Evolutionary conservation across 2,329 filamentous ascomycete species (phyloP), one percentile per base, ranked within the genome.

Genomic region (Arachnopeziza araneosa): DNA sequence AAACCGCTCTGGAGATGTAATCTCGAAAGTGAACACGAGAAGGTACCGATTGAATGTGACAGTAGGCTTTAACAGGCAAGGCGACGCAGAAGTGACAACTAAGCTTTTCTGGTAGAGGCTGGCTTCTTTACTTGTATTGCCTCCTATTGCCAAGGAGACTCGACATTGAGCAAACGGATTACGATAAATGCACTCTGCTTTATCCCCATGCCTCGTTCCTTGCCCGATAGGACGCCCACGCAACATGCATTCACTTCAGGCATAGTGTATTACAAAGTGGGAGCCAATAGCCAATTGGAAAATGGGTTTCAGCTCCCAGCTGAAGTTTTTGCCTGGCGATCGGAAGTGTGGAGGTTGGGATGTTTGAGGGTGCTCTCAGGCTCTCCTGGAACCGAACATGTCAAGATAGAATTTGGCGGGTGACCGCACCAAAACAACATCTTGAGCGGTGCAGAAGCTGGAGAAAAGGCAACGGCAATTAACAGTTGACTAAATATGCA

Each of bases 171-270:
- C 36, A 44, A 14, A 44, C 17, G 4, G 2, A 14, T 19, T 14
- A 44, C 36, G 12, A 17, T 44, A 14, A 44, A 44, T 44, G 3
- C 17, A 19, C 36, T 17, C 36, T 14, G 4, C 36, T 8, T 17
- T 6, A 14, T 7, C 36, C n/a, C 17, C 17, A 7, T 44, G 6
- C 36, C 17, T 44, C 3, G 12, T 12, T 4, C 17, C 36, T 14
- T 14, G 10, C 36, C 12, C 36, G 12, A 12, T 19, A 19, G 36
- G 36, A 17, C 36, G 17, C 12, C 36, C 36, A 12, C 17, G 17
- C 36, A 17, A 44, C 6, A 6, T 60, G 58, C 60, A 63, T 63
- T 62, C 60, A 66, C 63, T 66, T 62, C 60, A 56, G 65, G 63
- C 65, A 66, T 66, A 48, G n/a, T 50, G 60, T 60, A 66, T 54